Conservation (phyloP, 257 asterid species). For the Solanum phureja region DNA sequence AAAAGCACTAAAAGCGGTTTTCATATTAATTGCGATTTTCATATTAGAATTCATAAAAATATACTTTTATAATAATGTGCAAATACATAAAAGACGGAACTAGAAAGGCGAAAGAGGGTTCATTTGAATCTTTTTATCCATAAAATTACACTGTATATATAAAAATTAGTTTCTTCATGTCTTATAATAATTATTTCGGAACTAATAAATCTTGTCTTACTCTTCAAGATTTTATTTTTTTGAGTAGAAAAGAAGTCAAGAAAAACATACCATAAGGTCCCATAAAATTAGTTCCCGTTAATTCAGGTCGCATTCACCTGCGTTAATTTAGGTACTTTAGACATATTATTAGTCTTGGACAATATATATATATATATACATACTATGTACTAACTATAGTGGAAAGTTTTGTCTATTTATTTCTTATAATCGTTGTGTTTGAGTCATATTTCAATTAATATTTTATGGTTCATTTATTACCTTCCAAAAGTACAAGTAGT, state of each 20-base stretch:
- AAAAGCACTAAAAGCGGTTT: neutral
- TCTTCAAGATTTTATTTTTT: neutral
- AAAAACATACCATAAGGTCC: neutral
- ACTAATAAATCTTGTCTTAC: neutral
- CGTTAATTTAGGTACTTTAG: neutral
- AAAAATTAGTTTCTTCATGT: neutral
- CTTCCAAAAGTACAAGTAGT: neutral
- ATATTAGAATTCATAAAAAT: neutral
- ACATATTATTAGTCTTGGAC: neutral
- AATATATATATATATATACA: too few relatives aligned
- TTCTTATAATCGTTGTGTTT: neutral
- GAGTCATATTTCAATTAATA: neutral
- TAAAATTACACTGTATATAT: rapidly evolving
- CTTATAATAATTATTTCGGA: neutral
- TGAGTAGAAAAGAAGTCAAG: neutral
- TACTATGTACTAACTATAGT: neutral
- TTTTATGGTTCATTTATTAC: neutral
- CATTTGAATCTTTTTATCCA: neutral
- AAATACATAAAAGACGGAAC: neutral
- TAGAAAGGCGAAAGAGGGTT: neutral
- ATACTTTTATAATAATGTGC: neutral
- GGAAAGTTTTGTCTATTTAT: neutral
- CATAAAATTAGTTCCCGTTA: neutral
- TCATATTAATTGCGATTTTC: neutral
- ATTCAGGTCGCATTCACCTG: neutral